Base-by-base conservation (phyloP, 2,329 filamentous ascomycete species). In the Diaporthe sp. region DNA sequence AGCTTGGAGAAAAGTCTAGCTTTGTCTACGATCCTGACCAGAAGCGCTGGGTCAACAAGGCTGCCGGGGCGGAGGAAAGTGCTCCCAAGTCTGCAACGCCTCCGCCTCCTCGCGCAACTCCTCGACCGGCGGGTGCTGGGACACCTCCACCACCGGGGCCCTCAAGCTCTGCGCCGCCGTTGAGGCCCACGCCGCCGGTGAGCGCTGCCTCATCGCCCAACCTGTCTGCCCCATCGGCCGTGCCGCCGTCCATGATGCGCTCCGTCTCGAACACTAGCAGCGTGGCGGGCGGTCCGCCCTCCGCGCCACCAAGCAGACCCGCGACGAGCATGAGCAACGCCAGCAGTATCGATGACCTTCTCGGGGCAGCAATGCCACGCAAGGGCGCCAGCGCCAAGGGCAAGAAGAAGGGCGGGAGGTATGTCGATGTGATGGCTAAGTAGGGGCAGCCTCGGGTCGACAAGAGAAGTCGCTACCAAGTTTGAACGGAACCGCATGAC, bases 11-110 rank as follows among this genome's bases (percentile, higher is more conserved):
- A 84, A 92, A 97, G 81, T 98, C 92, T 83, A 95, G 92, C 61
- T 98, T 99, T 84, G 93, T 96, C 79, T 99, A 97, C 81, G 97
- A 99, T 81, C 94, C 95, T 3, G 94, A 98, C n/a, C 90, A 98
- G 71, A 97, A 98, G 87, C 95, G 97, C 82, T 99, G 97, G 97
- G 89, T 99, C 82, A 98, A 99, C 87, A 98, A 98, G 88, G 98
- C 98, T 82, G 91, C 92, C 15, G 93, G 93, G 17, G 89, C 91
- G 10, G 92, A 94, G 73, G 90, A 90, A 58, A 86, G 86, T 12
- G 86, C 89, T 37, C 86, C 90, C 4, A 89, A 91, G 77, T 87
- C 89, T 62, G 92, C 92, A 1, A 92, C 95, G 0, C 94, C 96
- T 1, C 96, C 97, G 1, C 96, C 95, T 6, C 96, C 96, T 0